Conservation (phyloP, 805 yeast species). For the Cyberlindnera misumaiensis region DNA sequence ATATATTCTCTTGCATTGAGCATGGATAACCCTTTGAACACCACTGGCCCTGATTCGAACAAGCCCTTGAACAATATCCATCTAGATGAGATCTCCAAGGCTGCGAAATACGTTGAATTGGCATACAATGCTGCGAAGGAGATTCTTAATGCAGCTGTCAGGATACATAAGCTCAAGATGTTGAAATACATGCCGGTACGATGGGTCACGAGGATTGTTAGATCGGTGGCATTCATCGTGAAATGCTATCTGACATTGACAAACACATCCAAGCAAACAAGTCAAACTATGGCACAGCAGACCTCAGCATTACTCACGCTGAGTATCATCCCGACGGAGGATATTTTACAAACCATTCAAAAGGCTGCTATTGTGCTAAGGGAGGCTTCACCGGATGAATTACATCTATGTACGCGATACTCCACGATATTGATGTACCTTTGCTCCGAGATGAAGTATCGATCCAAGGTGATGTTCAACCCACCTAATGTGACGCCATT, state of each 20-base stretch:
- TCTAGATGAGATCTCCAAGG: conserved; percentile 62
- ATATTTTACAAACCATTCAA: conserved; percentile 59
- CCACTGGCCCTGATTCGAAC: conserved; percentile 12
- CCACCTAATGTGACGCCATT: conserved; percentile 23
- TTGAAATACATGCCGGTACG: conserved; percentile 83
- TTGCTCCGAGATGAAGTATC: conserved; percentile 64
- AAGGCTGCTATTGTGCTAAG: conserved; percentile 66
- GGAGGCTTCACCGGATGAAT: conserved; percentile 84
- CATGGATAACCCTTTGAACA: conserved; percentile 33
- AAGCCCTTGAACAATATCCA: conserved; percentile 32
- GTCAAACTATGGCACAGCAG: conserved; percentile 32
- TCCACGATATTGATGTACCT: conserved; percentile 70
- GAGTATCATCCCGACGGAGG: conserved; percentile 64
- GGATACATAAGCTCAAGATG: conserved; percentile 59
- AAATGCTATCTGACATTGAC: conserved; percentile 72
- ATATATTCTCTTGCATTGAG: conserved; percentile 75
- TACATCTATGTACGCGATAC: conserved; percentile 76
- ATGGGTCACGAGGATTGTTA: conserved; percentile 80
- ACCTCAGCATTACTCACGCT: conserved; percentile 43
- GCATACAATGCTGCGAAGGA: conserved; percentile 85
- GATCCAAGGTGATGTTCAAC: conserved; percentile 25
- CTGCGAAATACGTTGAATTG: conserved; percentile 70
- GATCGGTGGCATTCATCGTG: conserved; percentile 85
- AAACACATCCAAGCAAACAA: conserved; percentile 21
- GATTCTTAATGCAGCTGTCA: conserved; percentile 59